Evolutionary conservation across 23 red algal species (phyloP).

Genomic region (Cyanidioschyzon merolae): DNA sequence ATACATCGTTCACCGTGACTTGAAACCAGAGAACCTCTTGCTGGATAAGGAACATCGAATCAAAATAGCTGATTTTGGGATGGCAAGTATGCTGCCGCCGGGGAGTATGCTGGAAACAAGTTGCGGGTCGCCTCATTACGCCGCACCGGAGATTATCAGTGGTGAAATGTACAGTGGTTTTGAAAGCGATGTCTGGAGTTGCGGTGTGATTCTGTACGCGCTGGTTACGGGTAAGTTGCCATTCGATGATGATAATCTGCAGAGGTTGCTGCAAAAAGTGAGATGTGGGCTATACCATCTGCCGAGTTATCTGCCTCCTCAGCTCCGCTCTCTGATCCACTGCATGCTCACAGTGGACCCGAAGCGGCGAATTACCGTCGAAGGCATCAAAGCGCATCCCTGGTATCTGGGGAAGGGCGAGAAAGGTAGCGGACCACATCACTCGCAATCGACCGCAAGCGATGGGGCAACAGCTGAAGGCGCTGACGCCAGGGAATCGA

Average conservation of each 20-base stretch:
- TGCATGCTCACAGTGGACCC: conserved; percentile 95
- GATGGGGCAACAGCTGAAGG: neutral
- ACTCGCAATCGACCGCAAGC: neutral
- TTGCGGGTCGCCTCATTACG: conserved; percentile 96
- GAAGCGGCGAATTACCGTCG: conserved; percentile 51
- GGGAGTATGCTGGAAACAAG: conserved; percentile 83
- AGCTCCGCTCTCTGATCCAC: conserved; percentile 54
- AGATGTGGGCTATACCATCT: conserved; percentile 69
- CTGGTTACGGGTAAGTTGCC: conserved; percentile 95
- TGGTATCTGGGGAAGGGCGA: conserved; percentile 90
- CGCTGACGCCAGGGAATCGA: neutral
- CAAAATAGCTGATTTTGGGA: conserved; percentile 94
- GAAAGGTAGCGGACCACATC: conserved; percentile 17
- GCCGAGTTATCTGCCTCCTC: conserved; percentile 50
- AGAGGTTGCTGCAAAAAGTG: conserved; percentile 88
- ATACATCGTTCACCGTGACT: conserved; percentile 92
- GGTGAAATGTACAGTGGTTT: conserved; percentile 93
- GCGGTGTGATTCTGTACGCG: conserved; percentile 97
- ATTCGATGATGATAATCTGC: conserved; percentile 99
- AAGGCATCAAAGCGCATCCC: conserved; percentile 64
- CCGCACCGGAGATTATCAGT: conserved; percentile 82
- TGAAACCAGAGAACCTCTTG: conserved; percentile 96
- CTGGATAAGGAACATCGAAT: conserved; percentile 59
- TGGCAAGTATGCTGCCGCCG: conserved; percentile 77
- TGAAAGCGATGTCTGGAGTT: conserved; percentile 91